These are phyloP conservation scores for Debaryomycetaceae sp. DNA, from an alignment of 1,139 yeast genomes.

Conservation along the genomic window DNA sequence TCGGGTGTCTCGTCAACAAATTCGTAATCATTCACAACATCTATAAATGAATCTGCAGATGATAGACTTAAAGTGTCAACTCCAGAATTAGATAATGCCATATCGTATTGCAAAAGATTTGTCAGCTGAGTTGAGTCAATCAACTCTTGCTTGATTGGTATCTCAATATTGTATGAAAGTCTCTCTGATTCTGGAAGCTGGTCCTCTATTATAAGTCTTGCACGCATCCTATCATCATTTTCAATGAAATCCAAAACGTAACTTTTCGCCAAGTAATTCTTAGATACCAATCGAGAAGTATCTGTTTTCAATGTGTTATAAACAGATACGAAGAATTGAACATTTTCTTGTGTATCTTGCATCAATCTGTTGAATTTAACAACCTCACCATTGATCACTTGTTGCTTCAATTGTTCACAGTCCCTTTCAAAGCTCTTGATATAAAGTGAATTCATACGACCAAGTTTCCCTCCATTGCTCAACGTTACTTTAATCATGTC, in stretches of 20 bases:
- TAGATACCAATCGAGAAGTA: conserved; percentile 31
- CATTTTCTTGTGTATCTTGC: conserved; percentile 65
- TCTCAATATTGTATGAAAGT: conserved; percentile 35
- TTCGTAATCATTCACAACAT: conserved; percentile 34
- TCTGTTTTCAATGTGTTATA: conserved; percentile 48
- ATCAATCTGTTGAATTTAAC: conserved; percentile 46
- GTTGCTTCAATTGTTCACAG: conserved; percentile 41
- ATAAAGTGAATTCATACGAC: conserved; percentile 36
- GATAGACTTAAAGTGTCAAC: conserved; percentile 27
- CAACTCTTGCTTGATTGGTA: conserved; percentile 31
- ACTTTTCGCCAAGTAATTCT: conserved; percentile 16
- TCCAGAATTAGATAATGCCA: conserved; percentile 17
- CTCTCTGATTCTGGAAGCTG: conserved; percentile 44
- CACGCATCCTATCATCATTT: conserved; percentile 63
- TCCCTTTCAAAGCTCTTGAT: conserved; percentile 43
- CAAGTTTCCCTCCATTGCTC: conserved; percentile 39
- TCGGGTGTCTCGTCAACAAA: conserved; percentile 39
- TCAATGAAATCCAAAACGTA: conserved; percentile 66
- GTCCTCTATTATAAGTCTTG: conserved; percentile 52
- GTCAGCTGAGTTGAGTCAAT: conserved; percentile 6
- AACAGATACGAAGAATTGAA: conserved; percentile 44
- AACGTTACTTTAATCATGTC: conserved; percentile 36
- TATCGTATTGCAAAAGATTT: conserved; percentile 15
- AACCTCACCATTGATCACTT: conserved; percentile 47
- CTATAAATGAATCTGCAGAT: conserved; percentile 8